These are phyloP conservation scores for Alternaria tenuissima DNA, from an alignment of 2,329 filamentous ascomycete genomes.

Conservation along the genomic window DNA sequence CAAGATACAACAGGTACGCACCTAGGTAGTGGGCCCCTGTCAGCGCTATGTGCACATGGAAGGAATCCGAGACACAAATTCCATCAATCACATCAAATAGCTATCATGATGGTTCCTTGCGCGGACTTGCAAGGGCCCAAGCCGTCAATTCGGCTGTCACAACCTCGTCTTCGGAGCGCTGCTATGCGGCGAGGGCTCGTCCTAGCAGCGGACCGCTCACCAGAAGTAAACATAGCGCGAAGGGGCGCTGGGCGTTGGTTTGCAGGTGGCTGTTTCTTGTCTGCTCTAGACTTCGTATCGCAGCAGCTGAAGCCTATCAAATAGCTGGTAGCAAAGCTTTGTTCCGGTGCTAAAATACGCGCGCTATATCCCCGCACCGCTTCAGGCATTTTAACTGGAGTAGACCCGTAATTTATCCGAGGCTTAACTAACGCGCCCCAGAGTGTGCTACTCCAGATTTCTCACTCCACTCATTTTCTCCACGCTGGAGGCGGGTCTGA, in stretches of 20 bases:
- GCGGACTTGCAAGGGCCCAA: constrained; percentile 17
- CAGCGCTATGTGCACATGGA: constrained; percentile 1
- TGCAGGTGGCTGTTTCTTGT: constrained; percentile 21
- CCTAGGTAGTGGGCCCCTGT: constrained; percentile 17
- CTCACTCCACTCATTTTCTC: background rate
- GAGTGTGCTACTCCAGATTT: constrained; percentile 2
- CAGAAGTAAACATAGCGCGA: constrained; percentile 23
- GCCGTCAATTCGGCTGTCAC: constrained; percentile 21
- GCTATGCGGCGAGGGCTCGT: constrained; percentile 22
- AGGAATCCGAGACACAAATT: constrained; percentile 13
- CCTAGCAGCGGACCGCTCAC: constrained; percentile 29
- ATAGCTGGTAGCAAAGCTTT: constrained; percentile 19
- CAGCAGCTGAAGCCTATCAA: constrained; percentile 24
- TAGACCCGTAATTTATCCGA: constrained; percentile 6
- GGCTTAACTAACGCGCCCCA: background rate
- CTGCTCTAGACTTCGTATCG: constrained; percentile 15
- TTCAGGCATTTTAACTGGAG: constrained; percentile 11
- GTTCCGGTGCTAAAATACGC: constrained; percentile 20
- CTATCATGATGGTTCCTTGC: constrained; percentile 21
- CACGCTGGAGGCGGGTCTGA: constrained; percentile 1
- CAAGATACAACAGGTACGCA: constrained; percentile 5
- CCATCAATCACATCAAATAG: constrained; percentile 34
- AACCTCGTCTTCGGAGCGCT: constrained; percentile 21
- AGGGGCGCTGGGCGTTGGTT: constrained; percentile 4
- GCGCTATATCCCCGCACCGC: constrained; percentile 21